Percentiles rank a stretch among this genome's conserved stretches.
Conservation (phyloP, 1,284 basidiomycete genomes). For the Puccinia triticina region DNA sequence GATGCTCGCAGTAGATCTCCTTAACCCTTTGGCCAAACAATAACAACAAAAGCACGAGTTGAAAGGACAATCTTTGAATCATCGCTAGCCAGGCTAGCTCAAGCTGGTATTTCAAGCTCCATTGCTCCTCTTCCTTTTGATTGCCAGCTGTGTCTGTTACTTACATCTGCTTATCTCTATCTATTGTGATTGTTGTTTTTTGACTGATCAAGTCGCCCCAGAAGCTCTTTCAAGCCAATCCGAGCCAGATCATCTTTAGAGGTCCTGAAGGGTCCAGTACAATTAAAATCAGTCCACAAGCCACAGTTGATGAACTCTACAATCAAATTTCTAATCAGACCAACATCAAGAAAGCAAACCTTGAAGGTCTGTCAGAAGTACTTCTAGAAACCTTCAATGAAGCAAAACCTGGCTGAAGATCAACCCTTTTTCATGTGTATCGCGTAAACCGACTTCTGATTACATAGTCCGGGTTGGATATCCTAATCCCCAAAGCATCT, state of each 20-base stretch:
- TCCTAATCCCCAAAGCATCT: slow-evolving; percentile 68
- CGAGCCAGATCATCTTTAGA: slow-evolving; percentile 7
- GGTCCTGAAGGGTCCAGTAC: slow-evolving; percentile 27
- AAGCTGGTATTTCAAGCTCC: too few species aligned
- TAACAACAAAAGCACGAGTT: slow-evolving; percentile 87
- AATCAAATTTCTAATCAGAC: slow-evolving; percentile 3
- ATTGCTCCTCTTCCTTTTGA: too few species aligned
- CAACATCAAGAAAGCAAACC: neutral
- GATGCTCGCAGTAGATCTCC: slow-evolving; percentile 97
- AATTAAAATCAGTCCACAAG: slow-evolving; percentile 25
- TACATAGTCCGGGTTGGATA: slow-evolving; percentile 34
- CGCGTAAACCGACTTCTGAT: neutral
- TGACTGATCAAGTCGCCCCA: too few species aligned
- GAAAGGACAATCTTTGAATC: too few species aligned
- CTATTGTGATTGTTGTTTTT: too few species aligned
- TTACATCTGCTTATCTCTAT: too few species aligned
- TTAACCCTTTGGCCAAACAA: slow-evolving; percentile 87
- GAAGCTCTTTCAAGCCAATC: too few species aligned
- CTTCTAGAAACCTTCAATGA: neutral
- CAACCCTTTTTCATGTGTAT: neutral
- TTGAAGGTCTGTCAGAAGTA: slow-evolving; percentile 18
- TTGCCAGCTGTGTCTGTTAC: too few species aligned
- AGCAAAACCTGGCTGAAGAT: neutral
- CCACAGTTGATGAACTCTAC: slow-evolving; percentile 18
- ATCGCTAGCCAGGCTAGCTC: too few species aligned